Base-by-base conservation (phyloP, 495 filamentous ascomycete genomes). In the Penicillium antarcticum region DNA sequence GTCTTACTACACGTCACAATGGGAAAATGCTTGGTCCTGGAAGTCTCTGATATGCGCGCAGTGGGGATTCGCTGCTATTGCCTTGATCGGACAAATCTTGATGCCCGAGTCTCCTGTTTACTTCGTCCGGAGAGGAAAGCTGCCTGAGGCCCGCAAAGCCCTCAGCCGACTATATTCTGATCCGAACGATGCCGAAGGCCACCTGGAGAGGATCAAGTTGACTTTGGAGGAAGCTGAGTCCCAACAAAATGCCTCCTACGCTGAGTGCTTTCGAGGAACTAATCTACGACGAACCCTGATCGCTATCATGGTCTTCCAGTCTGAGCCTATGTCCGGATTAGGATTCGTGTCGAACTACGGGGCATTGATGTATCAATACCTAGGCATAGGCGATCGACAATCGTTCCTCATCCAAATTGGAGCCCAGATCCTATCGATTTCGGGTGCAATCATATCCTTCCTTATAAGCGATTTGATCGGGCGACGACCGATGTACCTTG, bases 341-440 rank as follows among this genome's bases (percentile, higher is more conserved):
- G 47, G 47, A 6, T 49, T 49, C 23, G 47, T 49, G 5, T 23
- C n/a, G 0, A 49, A 49, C 23, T 50, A 50, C 19, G 47, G 47
- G 2, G 11, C 47, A 1, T 12, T 42, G 1, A 42, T 50, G 47
- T 50, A 50, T 11, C 47, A 50, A 26, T 50, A 32, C n/a, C 35
- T 50, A 7, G 47, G 47, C 1, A 42, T 50, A 9, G 16, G 17
- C 10, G 47, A 50, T 24, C 23, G 47, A 6, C 26, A 33, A n/a
- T 50, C 47, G 3, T 50, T 50, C 37, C 3, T 50, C 4, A 29
- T 50, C 10, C 47, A 50, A 17, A 50, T 50, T 17, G 37, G 47
- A 0, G 47, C 37, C 11, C 47, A 50, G 13, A 50, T 50, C 23
- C 47, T 50, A 0, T 50, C 47, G 13, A 50, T 50, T 3, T 50